Evolutionary conservation across 768 basidiomycete genomes (phyloP), one percentile per base, ranked within the genome.

Genomic region (Ramaria rubella): DNA sequence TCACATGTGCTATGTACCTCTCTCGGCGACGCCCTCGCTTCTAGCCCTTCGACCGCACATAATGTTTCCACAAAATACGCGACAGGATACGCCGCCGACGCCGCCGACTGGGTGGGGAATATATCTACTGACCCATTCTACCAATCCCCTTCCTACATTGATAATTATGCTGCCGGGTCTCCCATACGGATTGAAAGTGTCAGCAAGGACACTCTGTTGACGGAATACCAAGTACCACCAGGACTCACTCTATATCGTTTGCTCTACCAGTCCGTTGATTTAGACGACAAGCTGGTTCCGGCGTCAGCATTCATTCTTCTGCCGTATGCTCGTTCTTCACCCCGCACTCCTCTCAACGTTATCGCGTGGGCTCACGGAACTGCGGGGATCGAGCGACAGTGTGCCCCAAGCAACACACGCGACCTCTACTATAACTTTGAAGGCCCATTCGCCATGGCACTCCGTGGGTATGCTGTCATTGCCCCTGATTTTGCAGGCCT

Each of bases 301-400:
- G 53, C 53, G 7, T 55, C 53, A n/a, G 53, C 53, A 8, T 43
- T 27, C 21, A 34, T 55, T 23, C 44, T 55, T 4, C 9, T 55
- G 7, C 53, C 53, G 27, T 55, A 55, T 17, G 24, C 44, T 34
- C 44, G 29, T 4, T 43, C 40, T 4, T 26, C 8, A 21, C 17
- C 30, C 17, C 30, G 19, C 33, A 43, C 42, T 14, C 53, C 53
- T 6, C 34, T 44, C 26, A 17, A 29, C 19, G 40, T 55, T 24
- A 55, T 55, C 24, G 53, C 38, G 12, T 55, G 53, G 53, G 38
- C 53, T 17, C 53, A 55, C 23, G 53, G 53, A 8, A 55, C 53
- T 14, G 21, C 53, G 12, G 53, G 53, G 9, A 55, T 55, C 38
- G 40, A 55, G 17, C 23, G 40, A 21, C 53, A 45, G 17, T 55